Percentiles rank a stretch among this genome's conserved stretches.
These are phyloP conservation scores for Suillus subalutaceus DNA, from an alignment of 768 basidiomycete genomes.

Conservation along the genomic window DNA sequence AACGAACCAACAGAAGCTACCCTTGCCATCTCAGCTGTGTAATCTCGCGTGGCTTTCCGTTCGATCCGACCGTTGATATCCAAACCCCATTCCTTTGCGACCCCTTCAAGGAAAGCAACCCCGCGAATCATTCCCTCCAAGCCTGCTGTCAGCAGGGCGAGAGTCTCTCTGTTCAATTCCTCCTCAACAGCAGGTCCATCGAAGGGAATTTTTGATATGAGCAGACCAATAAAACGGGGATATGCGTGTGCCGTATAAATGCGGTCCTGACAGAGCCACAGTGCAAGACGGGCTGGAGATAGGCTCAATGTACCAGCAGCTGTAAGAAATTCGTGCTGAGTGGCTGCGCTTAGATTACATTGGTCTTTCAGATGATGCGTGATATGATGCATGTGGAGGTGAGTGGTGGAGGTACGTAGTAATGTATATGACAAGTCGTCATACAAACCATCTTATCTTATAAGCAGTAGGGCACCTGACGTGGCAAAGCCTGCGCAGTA, in stretches of 20 bases:
- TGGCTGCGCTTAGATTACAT: slow-evolving; percentile 43
- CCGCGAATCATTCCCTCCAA: slow-evolving; percentile 62
- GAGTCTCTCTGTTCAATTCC: slow-evolving; percentile 33
- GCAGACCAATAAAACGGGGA: slow-evolving; percentile 67
- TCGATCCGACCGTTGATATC: slow-evolving; percentile 52
- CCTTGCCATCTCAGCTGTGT: slow-evolving; percentile 72
- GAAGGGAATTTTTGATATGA: slow-evolving; percentile 62
- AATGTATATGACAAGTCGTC: neutral
- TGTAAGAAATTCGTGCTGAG: slow-evolving; percentile 59
- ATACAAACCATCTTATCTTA: neutral
- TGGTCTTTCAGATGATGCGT: slow-evolving; percentile 39
- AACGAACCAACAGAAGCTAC: slow-evolving; percentile 47
- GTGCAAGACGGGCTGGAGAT: slow-evolving; percentile 46
- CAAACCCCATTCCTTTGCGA: slow-evolving; percentile 47
- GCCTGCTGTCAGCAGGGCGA: slow-evolving; percentile 53
- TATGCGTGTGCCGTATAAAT: slow-evolving; percentile 77
- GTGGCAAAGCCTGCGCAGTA: no score
- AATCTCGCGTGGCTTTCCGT: slow-evolving; percentile 64
- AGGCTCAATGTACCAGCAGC: slow-evolving; percentile 58
- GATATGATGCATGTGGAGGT: neutral
- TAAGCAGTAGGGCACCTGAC: neutral
- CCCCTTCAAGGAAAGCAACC: slow-evolving; percentile 62
- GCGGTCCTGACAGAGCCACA: slow-evolving; percentile 75
- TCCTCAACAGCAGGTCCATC: slow-evolving; percentile 16
- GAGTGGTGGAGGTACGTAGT: neutral